phyloP scores from a whole-genome alignment of 441 rosid species.

The Erodium moschatum region DNA sequence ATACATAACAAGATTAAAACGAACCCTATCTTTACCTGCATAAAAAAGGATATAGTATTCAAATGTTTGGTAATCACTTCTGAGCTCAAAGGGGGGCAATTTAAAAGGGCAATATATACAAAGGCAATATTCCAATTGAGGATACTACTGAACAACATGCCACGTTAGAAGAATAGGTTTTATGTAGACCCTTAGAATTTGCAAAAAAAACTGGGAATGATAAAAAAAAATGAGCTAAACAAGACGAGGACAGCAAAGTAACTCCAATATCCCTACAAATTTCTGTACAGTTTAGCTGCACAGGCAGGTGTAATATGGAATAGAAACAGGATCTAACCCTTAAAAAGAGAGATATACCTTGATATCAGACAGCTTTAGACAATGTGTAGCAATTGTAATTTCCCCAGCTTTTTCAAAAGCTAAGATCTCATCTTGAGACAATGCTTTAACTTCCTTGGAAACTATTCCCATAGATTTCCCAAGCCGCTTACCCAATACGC shows the following conservation, averaged over 20 bases:
- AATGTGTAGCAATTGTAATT: constrained; percentile 61
- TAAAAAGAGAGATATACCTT: constrained; percentile 41
- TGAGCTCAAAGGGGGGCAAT: no score
- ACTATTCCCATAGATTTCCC: constrained; percentile 90
- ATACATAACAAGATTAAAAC: no score
- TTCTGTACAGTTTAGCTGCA: not conserved
- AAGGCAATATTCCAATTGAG: not conserved
- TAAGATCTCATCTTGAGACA: constrained; percentile 81
- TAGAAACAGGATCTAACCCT: not conserved
- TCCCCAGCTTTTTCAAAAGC: constrained; percentile 69
- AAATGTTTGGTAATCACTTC: no score
- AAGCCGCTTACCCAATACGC: constrained; percentile 82
- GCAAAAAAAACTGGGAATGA: not conserved
- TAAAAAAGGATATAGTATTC: no score
- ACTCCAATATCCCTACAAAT: not conserved
- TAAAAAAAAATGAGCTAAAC: not conserved
- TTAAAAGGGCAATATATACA: no score
- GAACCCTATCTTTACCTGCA: no score
- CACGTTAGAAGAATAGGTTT: not conserved
- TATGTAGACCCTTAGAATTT: not conserved
- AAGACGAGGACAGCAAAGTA: not conserved
- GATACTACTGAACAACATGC: not conserved
- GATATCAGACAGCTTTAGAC: constrained; percentile 61
- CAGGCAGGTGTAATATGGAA: not conserved
- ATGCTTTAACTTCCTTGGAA: constrained; percentile 68